Conservation (phyloP, 768 basidiomycete species). For the Kwoniella mangroviensis region DNA sequence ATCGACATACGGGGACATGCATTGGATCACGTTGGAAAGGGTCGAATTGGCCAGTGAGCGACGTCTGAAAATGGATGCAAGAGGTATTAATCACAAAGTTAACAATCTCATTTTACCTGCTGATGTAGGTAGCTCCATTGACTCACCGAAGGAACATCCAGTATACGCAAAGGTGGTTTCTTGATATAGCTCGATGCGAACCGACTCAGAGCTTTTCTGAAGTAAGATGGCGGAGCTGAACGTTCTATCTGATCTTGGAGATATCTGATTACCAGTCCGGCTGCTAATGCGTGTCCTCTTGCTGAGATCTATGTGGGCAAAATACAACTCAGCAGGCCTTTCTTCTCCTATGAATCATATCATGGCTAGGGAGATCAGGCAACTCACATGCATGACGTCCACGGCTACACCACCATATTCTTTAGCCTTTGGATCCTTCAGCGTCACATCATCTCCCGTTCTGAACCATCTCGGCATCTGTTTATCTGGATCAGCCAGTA, state of each 20-base stretch:
- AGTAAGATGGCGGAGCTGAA: slow-evolving; percentile 14
- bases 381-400: slow-evolving; percentile 53
- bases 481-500: slow-evolving; percentile 37
- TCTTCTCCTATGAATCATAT: background rate
- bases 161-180: slow-evolving; percentile 20
- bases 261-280: slow-evolving; percentile 40
- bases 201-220: slow-evolving; percentile 19
- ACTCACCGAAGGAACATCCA: slow-evolving; percentile 39
- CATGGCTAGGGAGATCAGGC: background rate
- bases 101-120: background rate
- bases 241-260: slow-evolving; percentile 35
- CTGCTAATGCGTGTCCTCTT: slow-evolving; percentile 44
- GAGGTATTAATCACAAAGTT: background rate
- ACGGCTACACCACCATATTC: slow-evolving; percentile 43
- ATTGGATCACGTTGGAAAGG: slow-evolving; percentile 21
- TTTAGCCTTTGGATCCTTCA: slow-evolving; percentile 40
- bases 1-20: slow-evolving; percentile 36
- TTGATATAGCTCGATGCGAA: slow-evolving; percentile 21
- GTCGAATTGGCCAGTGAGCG: slow-evolving; percentile 37
- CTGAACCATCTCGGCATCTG: slow-evolving; percentile 49
- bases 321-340: background rate
- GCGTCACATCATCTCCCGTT: slow-evolving; percentile 31
- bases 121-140: background rate
- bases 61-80: slow-evolving; percentile 21
- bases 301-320: slow-evolving; percentile 40